A percentile compares a stretch with the other conserved stretches of the same genome.
These are phyloP conservation scores for Moniliella sp. DNA, from an alignment of 1,284 basidiomycete species.

Conservation along the genomic window DNA sequence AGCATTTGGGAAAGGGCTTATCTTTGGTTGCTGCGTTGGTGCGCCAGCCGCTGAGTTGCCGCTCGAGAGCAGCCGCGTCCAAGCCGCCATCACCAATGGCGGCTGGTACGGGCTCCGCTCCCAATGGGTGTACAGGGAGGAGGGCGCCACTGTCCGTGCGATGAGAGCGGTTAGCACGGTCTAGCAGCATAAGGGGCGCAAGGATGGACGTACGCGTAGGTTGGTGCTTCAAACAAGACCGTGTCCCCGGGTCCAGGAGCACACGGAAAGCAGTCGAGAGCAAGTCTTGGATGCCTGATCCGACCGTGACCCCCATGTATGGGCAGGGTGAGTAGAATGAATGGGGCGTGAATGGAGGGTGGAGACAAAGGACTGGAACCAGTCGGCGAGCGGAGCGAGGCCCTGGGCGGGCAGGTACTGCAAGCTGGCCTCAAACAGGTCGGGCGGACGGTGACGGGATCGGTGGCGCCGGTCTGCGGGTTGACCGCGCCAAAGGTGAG, in stretches of 20 bases:
- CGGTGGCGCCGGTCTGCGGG: slow-evolving; percentile 7
- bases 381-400: slow-evolving; percentile 44
- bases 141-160: slow-evolving; percentile 14
- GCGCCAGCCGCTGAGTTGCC: slow-evolving; percentile 51
- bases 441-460: slow-evolving; percentile 25
- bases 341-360: slow-evolving; percentile 51
- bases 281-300: no score
- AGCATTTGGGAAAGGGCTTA: slow-evolving; percentile 46
- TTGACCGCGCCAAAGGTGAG: slow-evolving; percentile 39
- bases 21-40: slow-evolving; percentile 42
- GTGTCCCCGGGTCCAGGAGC: no score
- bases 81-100: slow-evolving; percentile 59
- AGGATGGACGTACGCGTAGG: slow-evolving; percentile 44
- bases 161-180: not conserved
- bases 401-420: slow-evolving; percentile 53
- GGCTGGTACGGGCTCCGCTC: slow-evolving; percentile 39
- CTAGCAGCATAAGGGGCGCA: not conserved
- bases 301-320: no score
- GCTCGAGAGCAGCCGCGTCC: slow-evolving; percentile 45
- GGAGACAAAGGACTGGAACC: slow-evolving; percentile 40
- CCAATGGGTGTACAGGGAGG: slow-evolving; percentile 12
- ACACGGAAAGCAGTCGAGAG: no score
- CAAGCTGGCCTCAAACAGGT: slow-evolving; percentile 26
- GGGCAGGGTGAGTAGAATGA: no score
- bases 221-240: slow-evolving; percentile 70